Conservation (phyloP, 2,329 filamentous ascomycete genomes). For the Fusarium nisikadoi region DNA sequence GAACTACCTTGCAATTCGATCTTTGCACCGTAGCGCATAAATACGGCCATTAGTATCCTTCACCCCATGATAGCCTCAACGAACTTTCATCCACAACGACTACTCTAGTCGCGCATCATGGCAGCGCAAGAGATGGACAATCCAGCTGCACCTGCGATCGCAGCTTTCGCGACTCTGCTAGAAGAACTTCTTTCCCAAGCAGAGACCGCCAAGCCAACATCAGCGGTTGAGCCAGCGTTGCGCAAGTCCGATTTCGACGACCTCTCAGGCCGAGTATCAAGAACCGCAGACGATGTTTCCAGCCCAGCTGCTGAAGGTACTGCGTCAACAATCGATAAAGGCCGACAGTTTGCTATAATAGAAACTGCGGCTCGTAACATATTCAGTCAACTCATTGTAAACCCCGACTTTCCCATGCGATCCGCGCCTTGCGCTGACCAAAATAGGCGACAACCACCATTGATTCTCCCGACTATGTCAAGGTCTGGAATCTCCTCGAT, state of each 20-base stretch:
- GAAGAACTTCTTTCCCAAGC: slow-evolving; percentile 68
- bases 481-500: slow-evolving; percentile 94
- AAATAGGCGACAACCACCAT: slow-evolving; percentile 78
- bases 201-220: slow-evolving; percentile 65
- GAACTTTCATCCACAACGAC: slow-evolving; percentile 15
- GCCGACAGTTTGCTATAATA: slow-evolving; percentile 74
- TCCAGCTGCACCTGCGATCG: slow-evolving; percentile 64
- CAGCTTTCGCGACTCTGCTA: slow-evolving; percentile 64
- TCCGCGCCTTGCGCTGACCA: slow-evolving; percentile 46
- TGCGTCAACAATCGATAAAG: slow-evolving; percentile 55
- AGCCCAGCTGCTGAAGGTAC: slow-evolving; percentile 45
- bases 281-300: slow-evolving; percentile 45
- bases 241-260: slow-evolving; percentile 73
- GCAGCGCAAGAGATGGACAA: slow-evolving; percentile 58
- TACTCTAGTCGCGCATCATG: slow-evolving; percentile 54
- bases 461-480: slow-evolving; percentile 79
- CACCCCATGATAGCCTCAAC: slow-evolving; percentile 24
- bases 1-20: not conserved
- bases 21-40: not conserved
- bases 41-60: not conserved
- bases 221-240: slow-evolving; percentile 78
- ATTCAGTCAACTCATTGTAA: slow-evolving; percentile 83
- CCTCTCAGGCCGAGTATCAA: slow-evolving; percentile 57
- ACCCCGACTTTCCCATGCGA: slow-evolving; percentile 45
- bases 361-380: slow-evolving; percentile 85